Conservation (phyloP, 495 filamentous ascomycete species). For the Aspergillus bridgeri region DNA sequence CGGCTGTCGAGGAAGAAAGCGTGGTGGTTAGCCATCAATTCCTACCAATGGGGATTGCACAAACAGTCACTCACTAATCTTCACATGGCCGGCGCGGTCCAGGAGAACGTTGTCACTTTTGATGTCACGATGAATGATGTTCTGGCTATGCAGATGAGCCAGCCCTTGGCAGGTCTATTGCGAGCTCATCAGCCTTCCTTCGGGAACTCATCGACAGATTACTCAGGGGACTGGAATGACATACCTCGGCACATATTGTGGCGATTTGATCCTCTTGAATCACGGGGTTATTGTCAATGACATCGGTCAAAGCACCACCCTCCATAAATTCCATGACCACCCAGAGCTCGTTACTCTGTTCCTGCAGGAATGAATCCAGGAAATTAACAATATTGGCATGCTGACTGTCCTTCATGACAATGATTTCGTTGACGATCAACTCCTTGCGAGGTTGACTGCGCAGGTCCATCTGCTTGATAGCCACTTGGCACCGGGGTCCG, state of each 20-base stretch:
- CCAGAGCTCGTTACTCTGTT: constrained; percentile 90
- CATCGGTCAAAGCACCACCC: constrained; percentile 93
- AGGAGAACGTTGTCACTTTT: constrained; percentile 98
- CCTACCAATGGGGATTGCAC: not conserved
- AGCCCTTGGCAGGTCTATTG: constrained; percentile 90
- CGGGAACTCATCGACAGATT: not conserved
- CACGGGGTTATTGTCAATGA: constrained; percentile 91
- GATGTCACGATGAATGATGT: constrained; percentile 98
- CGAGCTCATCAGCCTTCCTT: not conserved
- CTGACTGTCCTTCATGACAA: constrained; percentile 99
- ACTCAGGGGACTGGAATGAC: constrained; percentile 6
- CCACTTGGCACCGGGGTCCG: constrained; percentile 75
- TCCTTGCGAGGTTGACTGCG: constrained; percentile 97
- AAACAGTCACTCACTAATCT: constrained; percentile 72
- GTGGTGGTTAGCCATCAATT: constrained; percentile 8
- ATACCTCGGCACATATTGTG: constrained; percentile 92
- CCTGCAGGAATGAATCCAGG: constrained; percentile 91
- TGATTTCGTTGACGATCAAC: constrained; percentile 97
- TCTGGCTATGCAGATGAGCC: constrained; percentile 88
- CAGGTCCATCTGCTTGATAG: constrained; percentile 99
- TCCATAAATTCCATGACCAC: constrained; percentile 99
- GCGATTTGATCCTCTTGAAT: constrained; percentile 97
- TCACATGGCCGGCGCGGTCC: constrained; percentile 90
- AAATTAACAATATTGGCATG: constrained; percentile 99
- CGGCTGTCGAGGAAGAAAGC: constrained; percentile 51